phyloP scores from a whole-genome alignment of 495 filamentous ascomycete genomes.

The Durotheca rogersii region DNA sequence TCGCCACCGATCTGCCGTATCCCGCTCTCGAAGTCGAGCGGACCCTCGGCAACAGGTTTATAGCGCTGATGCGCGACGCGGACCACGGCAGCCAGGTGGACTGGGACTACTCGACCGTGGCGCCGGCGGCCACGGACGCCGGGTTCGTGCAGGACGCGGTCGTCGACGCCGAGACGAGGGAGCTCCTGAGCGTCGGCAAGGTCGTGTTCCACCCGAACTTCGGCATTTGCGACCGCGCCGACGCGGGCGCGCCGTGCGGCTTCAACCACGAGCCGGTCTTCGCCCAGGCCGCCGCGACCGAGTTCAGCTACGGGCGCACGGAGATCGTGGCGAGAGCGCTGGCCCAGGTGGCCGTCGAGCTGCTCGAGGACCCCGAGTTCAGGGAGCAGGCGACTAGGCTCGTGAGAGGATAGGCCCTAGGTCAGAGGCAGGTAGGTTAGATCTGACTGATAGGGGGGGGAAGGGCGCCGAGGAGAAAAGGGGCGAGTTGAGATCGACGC shows the following conservation, averaged over 20 bases:
- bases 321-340: slow-evolving; percentile 50
- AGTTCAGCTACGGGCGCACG: slow-evolving; percentile 47
- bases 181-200: slow-evolving; percentile 47
- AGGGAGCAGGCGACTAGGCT: slow-evolving; percentile 17
- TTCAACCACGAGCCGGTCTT: slow-evolving; percentile 56
- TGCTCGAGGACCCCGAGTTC: slow-evolving; percentile 32
- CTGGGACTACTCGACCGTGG: slow-evolving; percentile 39
- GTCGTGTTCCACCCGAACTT: slow-evolving; percentile 56
- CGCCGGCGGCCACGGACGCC: slow-evolving; percentile 29
- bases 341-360: slow-evolving; percentile 48
- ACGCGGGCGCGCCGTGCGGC: slow-evolving; percentile 25
- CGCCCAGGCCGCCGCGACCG: slow-evolving; percentile 49
- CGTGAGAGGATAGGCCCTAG: slow-evolving; percentile 9
- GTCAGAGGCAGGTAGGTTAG: too few relatives aligned
- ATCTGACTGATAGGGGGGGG: too few relatives aligned
- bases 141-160: slow-evolving; percentile 38
- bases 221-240: slow-evolving; percentile 48
- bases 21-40: slow-evolving; percentile 27
- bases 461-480: too few relatives aligned
- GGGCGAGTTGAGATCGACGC: too few relatives aligned
- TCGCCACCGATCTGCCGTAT: slow-evolving; percentile 26
- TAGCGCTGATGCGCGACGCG: slow-evolving; percentile 37
- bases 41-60: slow-evolving; percentile 16
- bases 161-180: slow-evolving; percentile 36
- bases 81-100: slow-evolving; percentile 44